Base-by-base conservation (phyloP, 371 early-diverging fungal genomes). In the Mucor saturninus region DNA sequence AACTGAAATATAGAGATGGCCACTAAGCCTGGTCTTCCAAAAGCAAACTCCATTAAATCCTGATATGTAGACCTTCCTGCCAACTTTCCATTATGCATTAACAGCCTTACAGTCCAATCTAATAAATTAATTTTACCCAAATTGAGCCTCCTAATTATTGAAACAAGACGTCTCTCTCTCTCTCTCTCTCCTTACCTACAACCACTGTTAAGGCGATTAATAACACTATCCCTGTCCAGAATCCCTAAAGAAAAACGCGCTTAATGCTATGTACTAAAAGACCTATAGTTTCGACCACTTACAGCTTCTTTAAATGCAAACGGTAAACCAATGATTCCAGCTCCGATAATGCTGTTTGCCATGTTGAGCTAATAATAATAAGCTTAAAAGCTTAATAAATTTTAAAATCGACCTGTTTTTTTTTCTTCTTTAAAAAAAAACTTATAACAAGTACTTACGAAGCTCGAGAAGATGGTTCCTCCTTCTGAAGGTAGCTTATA, bases 321-420 rank as follows among this genome's bases (percentile, higher is more conserved):
- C 13, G 87, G 87, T 46, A 88, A 71, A 2, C 86, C 88, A 56
- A 86, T 86, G 56, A 86, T 81, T 55, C 91, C 91, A 13, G 91
- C 91, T 38, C 91, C 91, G 55, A 91, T 85, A 50, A 90, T 91
- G 38, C 91, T 88, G 71, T 91, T 91, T 56, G 89, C 88, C 82
- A 91, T 85, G 66, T 90, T 90, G 55, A 91, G 75, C 71, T 88
- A 83, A 31, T 71, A 69, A 56, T 69, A 13, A 29, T 48, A 40
- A 21, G 21, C 14, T 37, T 54, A 14, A 46, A 32, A 37, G 46
- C n/a, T 15, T 15, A 28, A 11, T 28, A 29, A 21, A 8, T 58
- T 10, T 48, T 51, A 26, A 29, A 30, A 50, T 32, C 6, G 9
- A 29, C 5, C 28, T 9, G n/a, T 52, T 39, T 4, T 48, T 26